Evolutionary conservation across 257 asterid species (phyloP).

Genomic region (Rubia yunnanensis): DNA sequence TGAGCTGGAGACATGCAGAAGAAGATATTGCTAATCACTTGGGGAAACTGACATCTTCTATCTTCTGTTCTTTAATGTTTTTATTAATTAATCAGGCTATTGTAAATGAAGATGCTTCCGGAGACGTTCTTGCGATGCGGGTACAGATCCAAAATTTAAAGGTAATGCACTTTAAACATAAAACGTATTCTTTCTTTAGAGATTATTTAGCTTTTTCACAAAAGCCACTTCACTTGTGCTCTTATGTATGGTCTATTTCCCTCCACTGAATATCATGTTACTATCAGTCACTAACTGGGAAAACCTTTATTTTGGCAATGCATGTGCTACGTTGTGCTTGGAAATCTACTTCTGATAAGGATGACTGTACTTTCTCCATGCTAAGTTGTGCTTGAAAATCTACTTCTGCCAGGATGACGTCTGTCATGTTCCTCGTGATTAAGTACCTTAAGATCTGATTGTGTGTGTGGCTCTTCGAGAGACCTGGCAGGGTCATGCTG

Average conservation of each 20-base stretch:
- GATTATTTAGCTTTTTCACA: neutral
- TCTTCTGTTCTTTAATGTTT: neutral
- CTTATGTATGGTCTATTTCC: neutral
- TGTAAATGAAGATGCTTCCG: constrained; percentile 81
- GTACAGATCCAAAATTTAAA: constrained; percentile 67
- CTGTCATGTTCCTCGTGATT: neutral
- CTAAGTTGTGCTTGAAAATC: neutral
- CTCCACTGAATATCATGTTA: neutral
- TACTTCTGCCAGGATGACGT: neutral
- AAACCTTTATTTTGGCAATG: neutral
- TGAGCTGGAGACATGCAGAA: neutral
- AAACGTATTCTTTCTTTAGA: neutral
- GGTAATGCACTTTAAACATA: constrained; percentile 28
- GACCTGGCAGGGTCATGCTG: neutral
- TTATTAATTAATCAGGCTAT: constrained; percentile 49
- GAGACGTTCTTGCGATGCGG: constrained; percentile 75
- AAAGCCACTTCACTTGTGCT: neutral
- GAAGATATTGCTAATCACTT: neutral
- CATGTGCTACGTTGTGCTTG: neutral
- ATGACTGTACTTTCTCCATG: neutral
- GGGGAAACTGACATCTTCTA: neutral
- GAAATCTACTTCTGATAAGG: neutral
- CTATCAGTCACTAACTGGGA: neutral
- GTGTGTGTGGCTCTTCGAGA: neutral
- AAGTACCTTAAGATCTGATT: neutral